Evolutionary conservation across 768 basidiomycete genomes (phyloP).

Genomic region (Dentipellis sp.): DNA sequence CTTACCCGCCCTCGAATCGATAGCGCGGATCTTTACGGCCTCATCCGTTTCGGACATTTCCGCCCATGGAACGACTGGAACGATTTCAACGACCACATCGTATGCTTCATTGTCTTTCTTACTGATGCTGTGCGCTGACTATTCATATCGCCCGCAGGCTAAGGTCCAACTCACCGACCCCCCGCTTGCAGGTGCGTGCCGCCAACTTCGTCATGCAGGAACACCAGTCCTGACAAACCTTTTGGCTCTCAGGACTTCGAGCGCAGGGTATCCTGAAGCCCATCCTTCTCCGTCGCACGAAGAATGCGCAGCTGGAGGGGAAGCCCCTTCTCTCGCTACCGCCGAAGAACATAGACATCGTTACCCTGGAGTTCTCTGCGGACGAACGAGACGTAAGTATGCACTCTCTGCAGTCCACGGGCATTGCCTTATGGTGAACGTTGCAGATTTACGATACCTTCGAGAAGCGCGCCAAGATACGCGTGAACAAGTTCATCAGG

Average conservation of each 20-base stretch:
- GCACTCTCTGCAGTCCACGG: too few relatives aligned
- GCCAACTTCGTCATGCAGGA: not conserved
- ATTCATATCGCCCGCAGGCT: conserved; percentile 24
- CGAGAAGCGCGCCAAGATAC: conserved; percentile 44
- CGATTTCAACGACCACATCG: conserved; percentile 50
- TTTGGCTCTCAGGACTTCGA: conserved; percentile 31
- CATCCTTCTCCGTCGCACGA: conserved; percentile 65
- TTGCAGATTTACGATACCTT: conserved; percentile 47
- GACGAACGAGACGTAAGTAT: conserved; percentile 54
- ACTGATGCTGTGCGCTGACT: not conserved
- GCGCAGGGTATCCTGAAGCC: conserved; percentile 62
- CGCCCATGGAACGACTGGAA: conserved; percentile 69
- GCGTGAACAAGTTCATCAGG: conserved; percentile 50
- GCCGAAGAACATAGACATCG: conserved; percentile 48
- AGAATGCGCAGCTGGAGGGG: conserved; percentile 57
- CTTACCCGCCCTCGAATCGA: not conserved
- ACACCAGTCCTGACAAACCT: not conserved
- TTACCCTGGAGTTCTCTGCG: conserved; percentile 48
- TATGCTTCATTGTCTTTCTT: conserved; percentile 18
- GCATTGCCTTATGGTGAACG: too few relatives aligned
- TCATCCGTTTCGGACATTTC: conserved; percentile 61
- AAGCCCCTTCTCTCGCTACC: conserved; percentile 59
- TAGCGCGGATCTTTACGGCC: conserved; percentile 63
- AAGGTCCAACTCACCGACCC: conserved; percentile 49
- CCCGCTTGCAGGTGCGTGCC: conserved; percentile 41